Percentiles rank a stretch among this genome's conserved stretches.
phyloP scores from a whole-genome alignment of 2,329 filamentous ascomycete genomes.

The Fusarium musae region DNA sequence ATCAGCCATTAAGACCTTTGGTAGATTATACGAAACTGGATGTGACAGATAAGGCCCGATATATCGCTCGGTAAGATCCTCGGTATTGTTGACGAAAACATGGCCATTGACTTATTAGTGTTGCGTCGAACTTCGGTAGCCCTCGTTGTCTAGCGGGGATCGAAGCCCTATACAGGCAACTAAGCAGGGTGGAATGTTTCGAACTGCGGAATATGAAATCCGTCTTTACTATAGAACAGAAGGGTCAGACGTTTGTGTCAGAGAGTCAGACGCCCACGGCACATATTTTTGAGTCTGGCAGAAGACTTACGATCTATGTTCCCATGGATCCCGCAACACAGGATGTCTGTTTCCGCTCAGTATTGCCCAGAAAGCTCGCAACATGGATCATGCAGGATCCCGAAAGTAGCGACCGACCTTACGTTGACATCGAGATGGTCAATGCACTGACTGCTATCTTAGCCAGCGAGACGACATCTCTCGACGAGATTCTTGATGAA shows the following conservation, averaged over 20 bases:
- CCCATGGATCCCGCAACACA: neutral
- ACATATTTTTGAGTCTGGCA: neutral
- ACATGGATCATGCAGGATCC: neutral
- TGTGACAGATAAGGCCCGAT: too few relatives aligned
- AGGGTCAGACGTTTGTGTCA: neutral
- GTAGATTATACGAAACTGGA: too few relatives aligned
- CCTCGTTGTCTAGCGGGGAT: neutral
- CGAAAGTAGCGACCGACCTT: neutral
- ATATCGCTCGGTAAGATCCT: too few relatives aligned
- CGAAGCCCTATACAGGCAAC: neutral
- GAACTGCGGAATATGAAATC: too few relatives aligned
- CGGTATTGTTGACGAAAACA: too few relatives aligned
- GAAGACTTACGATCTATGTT: neutral
- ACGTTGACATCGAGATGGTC: neutral
- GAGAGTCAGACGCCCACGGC: neutral
- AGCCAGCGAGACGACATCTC: neutral
- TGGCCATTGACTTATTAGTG: too few relatives aligned
- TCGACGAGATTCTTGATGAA: neutral
- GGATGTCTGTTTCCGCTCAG: neutral
- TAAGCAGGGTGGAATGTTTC: neutral
- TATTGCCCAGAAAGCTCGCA: neutral
- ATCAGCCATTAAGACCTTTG: too few relatives aligned
- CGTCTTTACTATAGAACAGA: too few relatives aligned
- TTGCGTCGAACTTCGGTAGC: too few relatives aligned
- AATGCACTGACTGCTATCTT: neutral